phyloP scores from a whole-genome alignment of 495 filamentous ascomycete species.

The Apiosordaria backusii region DNA sequence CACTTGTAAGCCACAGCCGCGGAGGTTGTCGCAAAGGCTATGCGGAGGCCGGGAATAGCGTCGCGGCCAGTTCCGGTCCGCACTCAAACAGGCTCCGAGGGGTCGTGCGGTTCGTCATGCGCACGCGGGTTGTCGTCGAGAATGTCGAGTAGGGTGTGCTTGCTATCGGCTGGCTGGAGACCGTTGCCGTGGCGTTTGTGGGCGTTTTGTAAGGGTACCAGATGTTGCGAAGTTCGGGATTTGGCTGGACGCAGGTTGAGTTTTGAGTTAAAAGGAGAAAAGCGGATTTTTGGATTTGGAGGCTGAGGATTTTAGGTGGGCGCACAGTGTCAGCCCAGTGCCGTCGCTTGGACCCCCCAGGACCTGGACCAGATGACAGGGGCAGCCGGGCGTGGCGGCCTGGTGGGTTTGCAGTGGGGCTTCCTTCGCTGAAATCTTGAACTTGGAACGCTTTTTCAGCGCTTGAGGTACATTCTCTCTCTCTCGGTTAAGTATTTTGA shows the following conservation, averaged over 20 bases:
- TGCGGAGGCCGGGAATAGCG: not conserved
- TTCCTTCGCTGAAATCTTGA: not conserved
- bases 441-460: not conserved
- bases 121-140: not conserved
- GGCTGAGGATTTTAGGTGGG: slow-evolving; percentile 25
- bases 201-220: not conserved
- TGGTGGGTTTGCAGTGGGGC: slow-evolving; percentile 1
- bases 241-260: not conserved
- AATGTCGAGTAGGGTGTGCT: not conserved
- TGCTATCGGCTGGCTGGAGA: too few species aligned
- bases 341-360: slow-evolving; percentile 1
- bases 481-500: too few species aligned
- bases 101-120: slow-evolving; percentile 3
- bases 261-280: slow-evolving; percentile 25
- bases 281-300: slow-evolving; percentile 34
- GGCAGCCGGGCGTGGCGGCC: not conserved
- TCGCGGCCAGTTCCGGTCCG: not conserved
- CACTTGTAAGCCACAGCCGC: not conserved
- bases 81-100: not conserved
- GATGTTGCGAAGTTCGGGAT: not conserved
- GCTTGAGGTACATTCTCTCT: not conserved
- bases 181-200: not conserved
- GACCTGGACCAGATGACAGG: slow-evolving; percentile 2
- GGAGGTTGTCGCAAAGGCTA: not conserved
- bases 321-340: slow-evolving; percentile 21